Conservation (phyloP, 768 basidiomycete species). For the Tylopilus cervinicoccineus region DNA sequence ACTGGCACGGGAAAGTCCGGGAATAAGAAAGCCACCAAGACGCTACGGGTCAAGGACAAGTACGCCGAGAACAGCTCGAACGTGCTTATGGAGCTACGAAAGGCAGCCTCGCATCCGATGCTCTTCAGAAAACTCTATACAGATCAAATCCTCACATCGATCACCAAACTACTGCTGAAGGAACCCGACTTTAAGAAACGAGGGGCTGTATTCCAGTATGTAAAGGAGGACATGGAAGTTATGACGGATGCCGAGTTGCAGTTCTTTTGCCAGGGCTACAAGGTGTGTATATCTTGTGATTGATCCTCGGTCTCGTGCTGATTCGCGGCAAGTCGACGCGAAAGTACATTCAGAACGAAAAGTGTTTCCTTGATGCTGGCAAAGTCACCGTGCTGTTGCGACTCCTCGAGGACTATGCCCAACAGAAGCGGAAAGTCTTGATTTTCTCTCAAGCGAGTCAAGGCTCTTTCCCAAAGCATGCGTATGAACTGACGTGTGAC, state of each 20-base stretch:
- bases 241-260: conserved; percentile 99
- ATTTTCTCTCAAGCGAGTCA: conserved; percentile 87
- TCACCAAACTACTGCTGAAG: conserved; percentile 81
- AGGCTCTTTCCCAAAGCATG: neutral
- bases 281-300: conserved; percentile 43
- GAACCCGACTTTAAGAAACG: conserved; percentile 90
- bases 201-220: conserved; percentile 72
- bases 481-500: neutral
- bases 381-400: conserved; percentile 75
- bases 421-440: conserved; percentile 74
- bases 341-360: conserved; percentile 68
- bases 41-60: conserved; percentile 55
- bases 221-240: conserved; percentile 96
- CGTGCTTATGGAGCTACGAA: conserved; percentile 95
- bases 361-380: conserved; percentile 82
- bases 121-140: conserved; percentile 85
- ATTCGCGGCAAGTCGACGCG: conserved; percentile 52
- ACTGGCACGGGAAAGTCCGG: conserved; percentile 22
- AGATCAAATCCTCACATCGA: conserved; percentile 65
- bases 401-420: conserved; percentile 63
- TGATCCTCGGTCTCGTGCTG: neutral
- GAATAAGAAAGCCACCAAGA: conserved; percentile 31
- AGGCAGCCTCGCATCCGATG: conserved; percentile 96
- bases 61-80: conserved; percentile 84
- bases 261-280: conserved; percentile 79